A percentile compares a stretch with the other conserved stretches of the same genome.
Conservation (phyloP, 2,329 filamentous ascomycete genomes). For the Ceratocystis ficicola region DNA sequence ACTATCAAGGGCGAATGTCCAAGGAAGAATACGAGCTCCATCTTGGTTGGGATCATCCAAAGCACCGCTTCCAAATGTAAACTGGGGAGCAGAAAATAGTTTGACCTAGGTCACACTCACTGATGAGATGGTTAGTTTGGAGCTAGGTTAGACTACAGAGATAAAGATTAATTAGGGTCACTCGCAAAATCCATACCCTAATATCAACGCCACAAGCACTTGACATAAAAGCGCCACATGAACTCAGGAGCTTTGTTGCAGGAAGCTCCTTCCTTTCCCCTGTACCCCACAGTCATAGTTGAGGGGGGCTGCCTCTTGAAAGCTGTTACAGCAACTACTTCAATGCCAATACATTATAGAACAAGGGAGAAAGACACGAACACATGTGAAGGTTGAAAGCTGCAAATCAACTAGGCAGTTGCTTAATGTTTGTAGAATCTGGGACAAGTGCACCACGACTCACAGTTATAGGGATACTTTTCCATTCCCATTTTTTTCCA, state of each 20-base stretch:
- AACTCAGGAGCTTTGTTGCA: not conserved
- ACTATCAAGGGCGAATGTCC: conserved; percentile 20
- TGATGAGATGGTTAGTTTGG: not conserved
- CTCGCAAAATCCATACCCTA: not conserved
- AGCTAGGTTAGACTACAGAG: not conserved
- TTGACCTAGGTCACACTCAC: not conserved
- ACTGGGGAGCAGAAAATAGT: not conserved
- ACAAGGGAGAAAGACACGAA: not conserved
- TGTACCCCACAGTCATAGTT: not conserved
- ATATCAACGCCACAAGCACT: not conserved
- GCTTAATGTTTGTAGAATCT: not conserved
- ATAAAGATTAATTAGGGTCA: not conserved
- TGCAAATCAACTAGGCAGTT: conserved; percentile 2
- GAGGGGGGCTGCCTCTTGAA: not conserved
- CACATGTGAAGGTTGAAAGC: not conserved
- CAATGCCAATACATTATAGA: not conserved
- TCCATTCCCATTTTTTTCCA: not conserved
- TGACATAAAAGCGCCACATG: not conserved
- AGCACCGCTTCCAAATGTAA: conserved; percentile 25
- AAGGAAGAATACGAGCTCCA: conserved; percentile 25
- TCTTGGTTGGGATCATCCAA: conserved; percentile 26
- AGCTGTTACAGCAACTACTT: not conserved
- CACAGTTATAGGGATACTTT: not conserved
- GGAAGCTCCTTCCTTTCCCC: not conserved
- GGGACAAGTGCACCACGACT: not conserved